phyloP scores from a whole-genome alignment of 2,329 filamentous ascomycete genomes.

The Sarocladium kiliense region DNA sequence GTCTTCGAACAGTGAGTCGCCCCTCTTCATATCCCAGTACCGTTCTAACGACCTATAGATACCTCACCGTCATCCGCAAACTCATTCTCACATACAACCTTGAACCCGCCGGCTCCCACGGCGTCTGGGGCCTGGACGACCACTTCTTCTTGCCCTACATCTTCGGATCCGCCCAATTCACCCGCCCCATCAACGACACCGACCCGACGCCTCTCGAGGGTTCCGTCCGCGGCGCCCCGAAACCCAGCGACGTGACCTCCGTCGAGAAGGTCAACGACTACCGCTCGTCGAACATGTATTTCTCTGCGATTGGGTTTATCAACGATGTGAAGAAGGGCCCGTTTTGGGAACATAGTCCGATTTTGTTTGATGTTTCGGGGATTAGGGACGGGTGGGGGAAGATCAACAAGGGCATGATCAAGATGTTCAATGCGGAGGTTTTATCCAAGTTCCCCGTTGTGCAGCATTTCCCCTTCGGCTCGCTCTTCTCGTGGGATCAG shows the following conservation, averaged over 20 bases:
- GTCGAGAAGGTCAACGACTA: constrained; percentile 58
- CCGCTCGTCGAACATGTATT: constrained; percentile 76
- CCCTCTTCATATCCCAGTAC: neutral
- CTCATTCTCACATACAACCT: constrained; percentile 89
- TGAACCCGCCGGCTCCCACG: constrained; percentile 92
- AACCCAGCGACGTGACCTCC: constrained; percentile 65
- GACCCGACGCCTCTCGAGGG: constrained; percentile 70
- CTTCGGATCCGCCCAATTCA: constrained; percentile 87
- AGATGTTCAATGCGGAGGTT: constrained; percentile 98
- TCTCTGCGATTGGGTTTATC: constrained; percentile 93
- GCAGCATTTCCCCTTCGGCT: constrained; percentile 88
- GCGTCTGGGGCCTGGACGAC: constrained; percentile 98
- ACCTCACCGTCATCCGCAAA: constrained; percentile 72
- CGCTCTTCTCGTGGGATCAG: constrained; percentile 70
- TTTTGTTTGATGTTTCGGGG: constrained; percentile 90
- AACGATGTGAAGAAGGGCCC: constrained; percentile 94
- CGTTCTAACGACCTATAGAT: constrained; percentile 43
- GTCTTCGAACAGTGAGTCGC: constrained; percentile 73
- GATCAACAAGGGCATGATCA: constrained; percentile 99
- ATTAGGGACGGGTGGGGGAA: constrained; percentile 95
- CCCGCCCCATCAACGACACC: constrained; percentile 62
- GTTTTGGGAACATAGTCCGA: constrained; percentile 96
- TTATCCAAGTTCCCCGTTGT: constrained; percentile 95
- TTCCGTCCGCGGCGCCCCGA: constrained; percentile 66
- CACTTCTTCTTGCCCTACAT: constrained; percentile 93